phyloP scores from a whole-genome alignment of 1,284 basidiomycete species.

The Sporisorium sorghi region DNA sequence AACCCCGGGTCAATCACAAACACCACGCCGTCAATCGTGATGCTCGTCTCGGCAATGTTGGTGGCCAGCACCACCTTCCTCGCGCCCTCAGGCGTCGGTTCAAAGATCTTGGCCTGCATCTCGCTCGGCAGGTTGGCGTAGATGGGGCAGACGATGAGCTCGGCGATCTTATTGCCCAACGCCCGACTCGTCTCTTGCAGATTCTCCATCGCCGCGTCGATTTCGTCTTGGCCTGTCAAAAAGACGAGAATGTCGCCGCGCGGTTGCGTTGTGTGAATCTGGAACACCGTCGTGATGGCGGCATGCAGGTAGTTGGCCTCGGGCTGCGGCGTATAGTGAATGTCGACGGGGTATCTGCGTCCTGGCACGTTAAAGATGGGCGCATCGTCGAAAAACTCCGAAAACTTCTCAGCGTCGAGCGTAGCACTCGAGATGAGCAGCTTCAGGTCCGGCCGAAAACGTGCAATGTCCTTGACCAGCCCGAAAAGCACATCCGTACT shows the following conservation, averaged over 20 bases:
- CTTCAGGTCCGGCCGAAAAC: conserved; percentile 66
- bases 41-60: conserved; percentile 81
- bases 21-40: conserved; percentile 69
- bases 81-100: conserved; percentile 95
- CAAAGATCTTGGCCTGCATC: conserved; percentile 99
- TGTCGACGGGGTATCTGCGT: conserved; percentile 95
- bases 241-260: conserved; percentile 99
- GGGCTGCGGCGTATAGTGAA: conserved; percentile 80
- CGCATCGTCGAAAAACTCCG: conserved; percentile 67
- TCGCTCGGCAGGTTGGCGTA: conserved; percentile 98
- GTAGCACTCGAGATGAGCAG: conserved; percentile 67
- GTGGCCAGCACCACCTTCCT: conserved; percentile 94
- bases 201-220: conserved; percentile 92
- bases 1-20: conserved; percentile 69
- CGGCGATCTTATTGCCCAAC: conserved; percentile 93
- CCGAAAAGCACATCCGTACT: conserved; percentile 68
- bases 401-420: conserved; percentile 68
- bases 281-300: conserved; percentile 97
- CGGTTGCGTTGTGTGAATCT: conserved; percentile 98
- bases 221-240: conserved; percentile 98
- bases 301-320: conserved; percentile 88
- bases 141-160: conserved; percentile 94
- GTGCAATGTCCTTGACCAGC: conserved; percentile 67
- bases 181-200: conserved; percentile 93
- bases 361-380: conserved; percentile 79